phyloP scores from a whole-genome alignment of 2,329 filamentous ascomycete species.

The Fusarium armeniacum region DNA sequence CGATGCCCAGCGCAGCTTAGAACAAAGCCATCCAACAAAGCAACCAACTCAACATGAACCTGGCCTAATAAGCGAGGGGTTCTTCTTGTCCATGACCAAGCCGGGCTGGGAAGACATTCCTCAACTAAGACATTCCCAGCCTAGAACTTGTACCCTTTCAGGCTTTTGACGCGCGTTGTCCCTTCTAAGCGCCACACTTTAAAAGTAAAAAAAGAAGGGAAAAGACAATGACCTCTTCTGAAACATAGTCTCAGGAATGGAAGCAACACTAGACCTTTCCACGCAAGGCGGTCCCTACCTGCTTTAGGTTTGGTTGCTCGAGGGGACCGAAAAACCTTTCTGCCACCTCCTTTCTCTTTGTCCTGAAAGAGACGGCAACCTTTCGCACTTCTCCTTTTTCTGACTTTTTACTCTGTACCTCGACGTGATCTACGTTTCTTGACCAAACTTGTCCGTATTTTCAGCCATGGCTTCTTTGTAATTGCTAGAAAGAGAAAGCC shows the following conservation, averaged over 20 bases:
- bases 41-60: background rate
- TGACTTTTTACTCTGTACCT: background rate
- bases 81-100: conserved; percentile 2
- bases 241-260: conserved; percentile 36
- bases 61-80: background rate
- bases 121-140: conserved; percentile 28
- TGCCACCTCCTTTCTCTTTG: conserved; percentile 32
- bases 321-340: conserved; percentile 4
- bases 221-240: conserved; percentile 30
- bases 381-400: conserved; percentile 5
- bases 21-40: conserved; percentile 30
- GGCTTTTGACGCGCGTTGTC: conserved; percentile 37
- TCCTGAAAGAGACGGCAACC: conserved; percentile 12
- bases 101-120: conserved; percentile 34
- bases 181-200: conserved; percentile 29
- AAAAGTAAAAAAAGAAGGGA: conserved; percentile 7
- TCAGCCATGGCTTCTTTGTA: background rate
- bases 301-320: conserved; percentile 10
- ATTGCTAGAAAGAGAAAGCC: background rate
- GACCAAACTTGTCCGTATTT: background rate
- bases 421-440: conserved; percentile 5
- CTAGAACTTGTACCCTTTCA: conserved; percentile 1
- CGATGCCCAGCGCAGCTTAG: conserved; percentile 5
- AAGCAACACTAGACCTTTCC: conserved; percentile 30
- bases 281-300: conserved; percentile 12